These are phyloP conservation scores for Melampsora americana DNA, from an alignment of 1,284 basidiomycete genomes.

Conservation along the genomic window DNA sequence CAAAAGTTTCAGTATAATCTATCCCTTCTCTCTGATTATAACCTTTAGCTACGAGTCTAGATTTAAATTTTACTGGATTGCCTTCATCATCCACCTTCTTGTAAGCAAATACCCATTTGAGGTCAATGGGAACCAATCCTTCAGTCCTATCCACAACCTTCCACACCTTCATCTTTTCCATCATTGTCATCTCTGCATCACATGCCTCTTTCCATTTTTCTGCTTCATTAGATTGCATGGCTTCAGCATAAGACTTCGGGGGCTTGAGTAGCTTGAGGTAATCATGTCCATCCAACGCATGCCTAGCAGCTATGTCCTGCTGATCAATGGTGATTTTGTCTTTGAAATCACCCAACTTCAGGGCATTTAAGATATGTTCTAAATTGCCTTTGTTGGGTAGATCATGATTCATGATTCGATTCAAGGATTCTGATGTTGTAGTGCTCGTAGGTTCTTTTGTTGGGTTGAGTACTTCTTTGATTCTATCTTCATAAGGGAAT, in stretches of 20 bases:
- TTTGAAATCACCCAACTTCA: neutral
- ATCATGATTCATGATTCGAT: neutral
- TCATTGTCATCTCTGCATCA: neutral
- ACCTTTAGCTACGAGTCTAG: too few relatives aligned
- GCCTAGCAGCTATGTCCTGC: neutral
- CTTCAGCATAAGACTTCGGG: neutral
- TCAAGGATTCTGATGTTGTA: neutral
- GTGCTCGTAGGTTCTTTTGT: neutral
- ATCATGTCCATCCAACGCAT: neutral
- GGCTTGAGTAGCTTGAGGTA: neutral
- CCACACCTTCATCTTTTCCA: too few relatives aligned
- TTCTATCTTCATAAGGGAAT: neutral
- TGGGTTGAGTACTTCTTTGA: neutral
- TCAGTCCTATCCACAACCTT: too few relatives aligned
- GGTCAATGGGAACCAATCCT: too few relatives aligned
- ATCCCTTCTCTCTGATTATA: too few relatives aligned
- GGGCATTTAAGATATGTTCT: neutral
- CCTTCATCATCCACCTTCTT: too few relatives aligned
- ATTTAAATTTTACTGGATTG: too few relatives aligned
- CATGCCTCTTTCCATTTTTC: neutral
- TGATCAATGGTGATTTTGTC: neutral
- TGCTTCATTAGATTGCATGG: neutral
- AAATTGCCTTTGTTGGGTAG: constrained; percentile 1
- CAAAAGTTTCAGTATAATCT: too few relatives aligned
- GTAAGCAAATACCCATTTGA: too few relatives aligned